Evolutionary conservation across 495 filamentous ascomycete genomes (phyloP).

Genomic region (Penicillium fimorum): DNA sequence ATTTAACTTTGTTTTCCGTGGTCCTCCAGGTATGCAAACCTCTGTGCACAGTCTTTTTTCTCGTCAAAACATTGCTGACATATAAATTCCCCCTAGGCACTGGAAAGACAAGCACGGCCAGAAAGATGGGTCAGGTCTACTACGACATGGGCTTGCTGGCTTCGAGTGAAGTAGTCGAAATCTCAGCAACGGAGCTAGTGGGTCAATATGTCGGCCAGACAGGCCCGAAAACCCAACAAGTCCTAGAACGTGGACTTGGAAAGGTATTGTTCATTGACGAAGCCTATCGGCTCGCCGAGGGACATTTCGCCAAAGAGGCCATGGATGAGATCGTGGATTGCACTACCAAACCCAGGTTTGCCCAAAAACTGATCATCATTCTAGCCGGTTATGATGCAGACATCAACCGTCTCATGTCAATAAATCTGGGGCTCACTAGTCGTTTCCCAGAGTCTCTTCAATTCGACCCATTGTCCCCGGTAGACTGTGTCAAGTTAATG

Average conservation of each 20-base stretch:
- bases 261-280: constrained; percentile 65
- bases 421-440: constrained; percentile 51
- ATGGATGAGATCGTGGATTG: constrained; percentile 72
- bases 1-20: constrained; percentile 62
- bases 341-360: constrained; percentile 61
- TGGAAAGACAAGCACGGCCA: constrained; percentile 72
- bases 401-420: constrained; percentile 65
- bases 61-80: background rate
- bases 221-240: constrained; percentile 42
- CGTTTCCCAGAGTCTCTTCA: constrained; percentile 51
- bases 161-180: constrained; percentile 54
- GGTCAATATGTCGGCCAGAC: constrained; percentile 55
- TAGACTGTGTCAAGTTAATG: constrained; percentile 44
- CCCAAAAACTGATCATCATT: constrained; percentile 66
- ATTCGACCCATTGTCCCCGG: constrained; percentile 40
- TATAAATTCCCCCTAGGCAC: constrained; percentile 49
- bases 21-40: constrained; percentile 53
- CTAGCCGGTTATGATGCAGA: constrained; percentile 69
- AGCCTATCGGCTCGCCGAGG: constrained; percentile 56
- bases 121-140: constrained; percentile 69
- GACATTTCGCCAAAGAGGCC: constrained; percentile 64
- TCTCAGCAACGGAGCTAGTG: constrained; percentile 61
- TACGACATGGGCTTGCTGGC: constrained; percentile 68
- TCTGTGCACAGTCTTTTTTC: background rate
- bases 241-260: constrained; percentile 47